Conservation (phyloP, 164 flowering plant species). For the Dillenia turbinata region DNA sequence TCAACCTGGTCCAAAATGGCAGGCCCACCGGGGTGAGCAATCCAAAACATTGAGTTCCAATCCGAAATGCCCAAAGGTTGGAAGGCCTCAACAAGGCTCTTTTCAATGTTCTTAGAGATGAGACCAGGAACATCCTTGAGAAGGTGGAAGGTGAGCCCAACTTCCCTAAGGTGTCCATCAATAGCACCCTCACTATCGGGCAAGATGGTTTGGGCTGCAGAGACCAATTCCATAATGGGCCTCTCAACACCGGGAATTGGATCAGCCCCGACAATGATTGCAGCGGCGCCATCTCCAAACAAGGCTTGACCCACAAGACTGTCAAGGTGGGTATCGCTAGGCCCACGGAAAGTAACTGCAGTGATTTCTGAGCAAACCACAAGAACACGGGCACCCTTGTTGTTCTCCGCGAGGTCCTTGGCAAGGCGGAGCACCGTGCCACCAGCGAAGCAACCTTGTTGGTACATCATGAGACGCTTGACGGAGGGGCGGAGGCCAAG, state of each 20-base stretch:
- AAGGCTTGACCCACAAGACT: conserved; percentile 44
- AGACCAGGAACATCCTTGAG: conserved; percentile 41
- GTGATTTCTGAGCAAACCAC: conserved; percentile 48
- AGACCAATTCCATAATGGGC: conserved; percentile 32
- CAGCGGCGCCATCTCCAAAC: conserved; percentile 50
- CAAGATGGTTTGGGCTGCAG: conserved; percentile 36
- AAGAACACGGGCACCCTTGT: conserved; percentile 45
- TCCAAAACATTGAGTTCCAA: conserved; percentile 45
- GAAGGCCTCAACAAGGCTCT: conserved; percentile 36
- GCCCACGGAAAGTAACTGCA: conserved; percentile 36
- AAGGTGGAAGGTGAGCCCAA: conserved; percentile 43
- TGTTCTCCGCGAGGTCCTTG: conserved; percentile 54
- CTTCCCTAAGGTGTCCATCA: conserved; percentile 37
- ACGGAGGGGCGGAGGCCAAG: conserved; percentile 53
- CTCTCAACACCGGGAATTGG: conserved; percentile 27
- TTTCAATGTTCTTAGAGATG: conserved; percentile 42
- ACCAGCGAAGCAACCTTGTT: conserved; percentile 46
- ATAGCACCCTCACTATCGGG: conserved; percentile 46
- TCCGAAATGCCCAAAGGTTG: conserved; percentile 40
- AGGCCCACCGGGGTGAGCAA: conserved; percentile 44
- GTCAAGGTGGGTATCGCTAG: conserved; percentile 34
- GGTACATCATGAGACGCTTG: conserved; percentile 51
- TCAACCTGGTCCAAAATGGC: conserved; percentile 47
- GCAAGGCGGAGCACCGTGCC: conserved; percentile 46
- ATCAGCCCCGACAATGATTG: conserved; percentile 39